Percentiles rank a stretch among this genome's conserved stretches.
These are phyloP conservation scores for Solanum appendiculatum DNA, from an alignment of 257 asterid genomes.

Conservation along the genomic window DNA sequence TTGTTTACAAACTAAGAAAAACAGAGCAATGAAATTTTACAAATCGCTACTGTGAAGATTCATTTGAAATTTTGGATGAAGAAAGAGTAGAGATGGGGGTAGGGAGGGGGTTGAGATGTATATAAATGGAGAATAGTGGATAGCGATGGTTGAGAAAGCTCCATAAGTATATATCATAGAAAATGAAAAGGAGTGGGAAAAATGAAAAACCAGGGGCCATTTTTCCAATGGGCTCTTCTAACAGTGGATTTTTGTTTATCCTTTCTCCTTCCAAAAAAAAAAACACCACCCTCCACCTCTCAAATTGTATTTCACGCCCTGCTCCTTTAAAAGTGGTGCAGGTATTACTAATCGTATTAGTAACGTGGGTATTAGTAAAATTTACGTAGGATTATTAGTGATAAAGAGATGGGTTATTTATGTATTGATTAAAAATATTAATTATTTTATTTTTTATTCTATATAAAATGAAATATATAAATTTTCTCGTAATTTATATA, in stretches of 20 bases:
- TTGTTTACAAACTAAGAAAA: background rate
- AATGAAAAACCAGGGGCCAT: conserved; percentile 4
- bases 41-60: background rate
- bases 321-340: too few species aligned
- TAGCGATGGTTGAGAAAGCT: background rate
- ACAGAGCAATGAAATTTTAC: background rate
- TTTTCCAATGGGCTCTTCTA: conserved; percentile 1
- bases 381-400: too few species aligned
- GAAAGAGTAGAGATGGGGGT: background rate
- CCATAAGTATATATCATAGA: background rate
- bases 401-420: too few species aligned
- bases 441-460: too few species aligned
- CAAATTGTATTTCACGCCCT: too few species aligned
- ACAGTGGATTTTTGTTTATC: background rate
- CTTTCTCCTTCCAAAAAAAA: background rate
- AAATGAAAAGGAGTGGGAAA: background rate
- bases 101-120: background rate
- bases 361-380: too few species aligned
- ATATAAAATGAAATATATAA: too few species aligned
- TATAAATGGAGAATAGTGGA: background rate
- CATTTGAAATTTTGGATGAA: too few species aligned
- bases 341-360: too few species aligned
- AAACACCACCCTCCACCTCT: background rate
- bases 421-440: too few species aligned
- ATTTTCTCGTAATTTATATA: too few species aligned